phyloP scores from a whole-genome alignment of 1,284 basidiomycete species.

The Leccinum griseonigrum region DNA sequence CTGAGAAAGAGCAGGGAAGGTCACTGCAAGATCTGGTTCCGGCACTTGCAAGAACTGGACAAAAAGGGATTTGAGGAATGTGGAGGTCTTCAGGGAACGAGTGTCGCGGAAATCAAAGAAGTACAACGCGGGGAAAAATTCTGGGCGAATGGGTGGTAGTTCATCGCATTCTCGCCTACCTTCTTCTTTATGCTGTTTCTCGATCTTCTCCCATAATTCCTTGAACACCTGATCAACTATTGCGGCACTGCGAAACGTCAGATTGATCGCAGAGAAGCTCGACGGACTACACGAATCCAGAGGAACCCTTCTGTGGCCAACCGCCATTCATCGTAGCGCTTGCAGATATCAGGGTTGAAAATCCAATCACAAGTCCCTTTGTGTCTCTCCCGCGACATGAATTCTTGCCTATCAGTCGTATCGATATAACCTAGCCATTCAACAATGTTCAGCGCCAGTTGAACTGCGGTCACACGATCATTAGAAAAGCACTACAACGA shows the following conservation, averaged over 20 bases:
- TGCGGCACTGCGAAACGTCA: conserved; percentile 20
- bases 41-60: conserved; percentile 28
- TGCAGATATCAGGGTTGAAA: conserved; percentile 21
- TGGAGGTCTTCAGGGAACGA: conserved; percentile 16
- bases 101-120: conserved; percentile 31
- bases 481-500: conserved; percentile 4
- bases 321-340: conserved; percentile 25
- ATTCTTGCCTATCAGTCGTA: conserved; percentile 24
- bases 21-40: conserved; percentile 18
- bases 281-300: conserved; percentile 22
- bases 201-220: conserved; percentile 25
- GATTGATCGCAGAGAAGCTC: not conserved
- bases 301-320: conserved; percentile 22
- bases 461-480: conserved; percentile 15
- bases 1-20: conserved; percentile 21
- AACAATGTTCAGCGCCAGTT: conserved; percentile 20
- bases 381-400: conserved; percentile 25
- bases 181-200: conserved; percentile 22
- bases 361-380: conserved; percentile 28
- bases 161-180: conserved; percentile 19
- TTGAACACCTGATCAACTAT: conserved; percentile 28
- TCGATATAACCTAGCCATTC: conserved; percentile 29
- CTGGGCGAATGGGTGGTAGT: conserved; percentile 18
- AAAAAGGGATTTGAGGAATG: conserved; percentile 28
- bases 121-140: conserved; percentile 29